Conservation (phyloP, 805 yeast genomes). For the Kuraishia ogatae region DNA sequence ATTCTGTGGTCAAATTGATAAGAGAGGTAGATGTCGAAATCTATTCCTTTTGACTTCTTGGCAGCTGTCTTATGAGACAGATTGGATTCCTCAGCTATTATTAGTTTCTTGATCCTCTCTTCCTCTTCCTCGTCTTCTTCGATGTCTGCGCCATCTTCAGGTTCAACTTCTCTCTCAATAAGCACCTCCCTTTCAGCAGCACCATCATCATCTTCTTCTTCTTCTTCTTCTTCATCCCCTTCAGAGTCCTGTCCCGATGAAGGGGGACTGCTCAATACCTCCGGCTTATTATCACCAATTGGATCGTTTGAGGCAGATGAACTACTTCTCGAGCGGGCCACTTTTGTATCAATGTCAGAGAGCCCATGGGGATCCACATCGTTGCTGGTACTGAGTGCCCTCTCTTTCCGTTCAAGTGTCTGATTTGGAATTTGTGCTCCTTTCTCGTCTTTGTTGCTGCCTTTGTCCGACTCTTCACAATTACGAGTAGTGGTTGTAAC, state of each 20-base stretch:
- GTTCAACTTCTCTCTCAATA: constrained; percentile 4
- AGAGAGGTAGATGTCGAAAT: constrained; percentile 18
- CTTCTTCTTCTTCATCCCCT: constrained; percentile 4
- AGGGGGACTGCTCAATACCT: neutral
- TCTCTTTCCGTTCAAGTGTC: neutral
- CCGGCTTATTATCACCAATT: neutral
- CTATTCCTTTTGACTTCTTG: constrained; percentile 4
- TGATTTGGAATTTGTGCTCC: too few species aligned
- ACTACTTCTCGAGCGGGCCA: constrained; percentile 3
- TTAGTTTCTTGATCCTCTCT: neutral
- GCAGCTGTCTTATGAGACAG: neutral
- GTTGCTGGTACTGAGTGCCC: neutral
- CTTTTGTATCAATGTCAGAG: neutral
- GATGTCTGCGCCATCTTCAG: constrained; percentile 1
- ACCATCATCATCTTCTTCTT: constrained; percentile 3
- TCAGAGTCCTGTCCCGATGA: too few species aligned
- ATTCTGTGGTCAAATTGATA: constrained; percentile 24
- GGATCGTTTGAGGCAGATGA: neutral
- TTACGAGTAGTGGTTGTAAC: neutral
- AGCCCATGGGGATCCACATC: too few species aligned
- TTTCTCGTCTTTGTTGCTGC: too few species aligned
- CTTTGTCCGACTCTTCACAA: neutral
- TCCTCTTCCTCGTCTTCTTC: constrained; percentile 2
- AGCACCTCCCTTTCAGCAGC: constrained; percentile 1
- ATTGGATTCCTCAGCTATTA: constrained; percentile 2